Evolutionary conservation across 805 yeast species (phyloP).

Genomic region (Suhomyces faveliae): DNA sequence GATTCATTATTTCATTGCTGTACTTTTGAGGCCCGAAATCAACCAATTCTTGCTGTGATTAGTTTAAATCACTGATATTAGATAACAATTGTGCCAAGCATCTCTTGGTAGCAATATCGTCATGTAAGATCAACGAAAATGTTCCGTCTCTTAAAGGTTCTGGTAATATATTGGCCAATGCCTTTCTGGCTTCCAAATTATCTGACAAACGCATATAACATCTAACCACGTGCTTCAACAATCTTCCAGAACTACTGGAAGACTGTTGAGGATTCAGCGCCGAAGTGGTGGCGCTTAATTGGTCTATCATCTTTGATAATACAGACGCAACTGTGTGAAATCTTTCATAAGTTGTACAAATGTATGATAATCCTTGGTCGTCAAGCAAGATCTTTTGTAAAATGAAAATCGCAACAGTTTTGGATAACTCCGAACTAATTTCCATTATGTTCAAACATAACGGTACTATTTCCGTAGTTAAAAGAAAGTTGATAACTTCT

Average conservation of each 20-base stretch:
- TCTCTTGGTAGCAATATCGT: conserved; percentile 83
- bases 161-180: conserved; percentile 79
- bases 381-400: conserved; percentile 90
- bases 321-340: conserved; percentile 93
- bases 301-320: conserved; percentile 83
- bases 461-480: conserved; percentile 96
- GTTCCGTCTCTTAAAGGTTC: conserved; percentile 87
- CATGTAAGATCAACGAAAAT: conserved; percentile 72
- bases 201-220: conserved; percentile 90
- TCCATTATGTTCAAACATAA: conserved; percentile 94
- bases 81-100: conserved; percentile 81
- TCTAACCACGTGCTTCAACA: conserved; percentile 89
- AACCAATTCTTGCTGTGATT: conserved; percentile 11
- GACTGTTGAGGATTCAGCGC: conserved; percentile 42
- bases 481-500: conserved; percentile 85
- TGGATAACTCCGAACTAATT: conserved; percentile 86
- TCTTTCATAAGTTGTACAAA: conserved; percentile 93
- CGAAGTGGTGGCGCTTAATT: conserved; percentile 51
- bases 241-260: conserved; percentile 63
- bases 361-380: conserved; percentile 85
- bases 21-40: not conserved
- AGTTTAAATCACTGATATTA: conserved; percentile 43
- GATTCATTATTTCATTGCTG: not conserved
- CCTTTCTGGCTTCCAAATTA: conserved; percentile 85
- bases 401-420: conserved; percentile 95